These are phyloP conservation scores for Paracoccidioides lutzii DNA, from an alignment of 2,329 filamentous ascomycete genomes.

Conservation along the genomic window DNA sequence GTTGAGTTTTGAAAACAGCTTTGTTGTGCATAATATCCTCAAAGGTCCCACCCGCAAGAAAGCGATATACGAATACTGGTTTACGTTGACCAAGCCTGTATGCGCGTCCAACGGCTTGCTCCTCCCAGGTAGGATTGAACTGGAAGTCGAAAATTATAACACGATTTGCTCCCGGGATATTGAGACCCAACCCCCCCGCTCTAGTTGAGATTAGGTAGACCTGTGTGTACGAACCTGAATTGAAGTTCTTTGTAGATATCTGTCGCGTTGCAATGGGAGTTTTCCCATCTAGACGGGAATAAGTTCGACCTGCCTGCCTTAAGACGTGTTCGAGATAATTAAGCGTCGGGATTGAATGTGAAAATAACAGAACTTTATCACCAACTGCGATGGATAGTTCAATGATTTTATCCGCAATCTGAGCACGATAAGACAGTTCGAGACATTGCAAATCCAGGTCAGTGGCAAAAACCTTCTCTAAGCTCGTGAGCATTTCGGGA, in stretches of 20 bases:
- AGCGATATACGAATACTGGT: constrained; percentile 70
- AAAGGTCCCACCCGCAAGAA: constrained; percentile 65
- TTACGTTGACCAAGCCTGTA: constrained; percentile 77
- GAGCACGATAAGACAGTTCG: constrained; percentile 53
- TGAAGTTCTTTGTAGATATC: constrained; percentile 54
- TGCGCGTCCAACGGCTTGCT: constrained; percentile 74
- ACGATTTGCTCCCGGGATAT: constrained; percentile 70
- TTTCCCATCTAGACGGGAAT: constrained; percentile 54
- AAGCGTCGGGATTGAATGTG: constrained; percentile 56
- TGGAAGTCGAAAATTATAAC: constrained; percentile 76
- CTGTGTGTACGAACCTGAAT: constrained; percentile 38
- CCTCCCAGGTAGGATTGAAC: constrained; percentile 69
- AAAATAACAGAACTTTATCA: constrained; percentile 75
- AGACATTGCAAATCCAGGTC: constrained; percentile 30
- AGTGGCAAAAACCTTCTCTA: constrained; percentile 18
- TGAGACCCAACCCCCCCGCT: constrained; percentile 71
- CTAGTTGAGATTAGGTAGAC: constrained; percentile 72
- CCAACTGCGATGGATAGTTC: constrained; percentile 45
- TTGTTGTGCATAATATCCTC: constrained; percentile 63
- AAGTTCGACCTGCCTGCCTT: constrained; percentile 32
- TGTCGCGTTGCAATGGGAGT: constrained; percentile 49
- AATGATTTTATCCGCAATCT: constrained; percentile 56
- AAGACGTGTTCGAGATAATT: constrained; percentile 53
- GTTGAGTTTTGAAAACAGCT: constrained; percentile 68
- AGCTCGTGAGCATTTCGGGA: constrained; percentile 9